Base-by-base conservation (phyloP, 116 monocot species). In the Trichopus zeylanicus region DNA sequence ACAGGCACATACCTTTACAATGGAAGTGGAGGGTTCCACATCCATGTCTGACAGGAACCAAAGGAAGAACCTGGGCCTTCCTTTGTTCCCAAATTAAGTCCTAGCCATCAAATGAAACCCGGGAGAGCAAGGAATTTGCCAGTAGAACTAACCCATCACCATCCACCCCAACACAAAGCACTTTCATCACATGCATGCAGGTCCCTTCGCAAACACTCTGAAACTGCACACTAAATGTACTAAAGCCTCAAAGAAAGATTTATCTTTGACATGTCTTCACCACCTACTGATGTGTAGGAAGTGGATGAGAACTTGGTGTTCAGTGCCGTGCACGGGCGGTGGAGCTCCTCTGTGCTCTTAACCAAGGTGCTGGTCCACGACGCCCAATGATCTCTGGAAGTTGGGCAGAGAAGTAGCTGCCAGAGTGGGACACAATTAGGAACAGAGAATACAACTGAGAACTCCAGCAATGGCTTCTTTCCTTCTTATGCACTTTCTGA, bases 401-500 rank as follows among this genome's bases (percentile, higher is more conserved):
- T 8, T 53, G 27, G 18, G 53, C 8, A 23, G 27, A 27, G 53
- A 26, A 53, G 28, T 28, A 28, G 27, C 53, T 26, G 28, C 53
- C 46, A 7, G 60, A 39, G 26, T 60, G 60, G 27, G 60, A 60
- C 24, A 46, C 24, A 7, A 60, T 39, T 4, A 25, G 60, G 60
- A 27, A 21, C 28, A 15, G 15, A 35, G 42, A 42, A n/a, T 42
- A 42, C 42, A 42, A 55, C 26, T 77, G 47, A 19, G 76, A 31
- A 57, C 38, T 75, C 83, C 77, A 75, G 15, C 75, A 64, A 7
- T 65, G 58, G 65, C 63, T 83, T 48, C 92, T 64, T 51, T 92
- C 81, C 72, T 81, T 92, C 81, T 92, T 92, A 78, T 92, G 92
- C 1, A 88, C 92, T 20, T 92, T 92, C 68, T 92, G 92, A 69